Evolutionary conservation across 2,329 filamentous ascomycete genomes (phyloP).

Genomic region (Sporothrix pallida): DNA sequence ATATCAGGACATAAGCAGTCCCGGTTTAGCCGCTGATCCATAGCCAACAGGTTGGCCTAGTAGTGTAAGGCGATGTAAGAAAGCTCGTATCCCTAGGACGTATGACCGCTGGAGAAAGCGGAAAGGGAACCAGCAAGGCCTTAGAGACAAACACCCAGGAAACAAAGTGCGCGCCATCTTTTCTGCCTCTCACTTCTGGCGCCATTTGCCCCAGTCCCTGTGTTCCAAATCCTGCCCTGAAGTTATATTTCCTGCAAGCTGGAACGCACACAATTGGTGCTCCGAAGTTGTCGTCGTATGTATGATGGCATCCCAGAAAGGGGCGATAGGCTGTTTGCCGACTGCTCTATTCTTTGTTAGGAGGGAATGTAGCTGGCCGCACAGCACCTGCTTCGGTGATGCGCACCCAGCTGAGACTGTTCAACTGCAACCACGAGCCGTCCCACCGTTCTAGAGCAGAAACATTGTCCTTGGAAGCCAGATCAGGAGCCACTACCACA

Average conservation of each 20-base stretch:
- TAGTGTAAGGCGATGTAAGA: background rate
- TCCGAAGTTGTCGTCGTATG: background rate
- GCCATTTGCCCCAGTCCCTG: background rate
- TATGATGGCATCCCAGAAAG: background rate
- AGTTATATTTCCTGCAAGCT: background rate
- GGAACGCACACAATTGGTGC: background rate
- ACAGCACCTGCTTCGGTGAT: constrained; percentile 69
- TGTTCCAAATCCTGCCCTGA: no score
- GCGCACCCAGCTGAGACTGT: constrained; percentile 76
- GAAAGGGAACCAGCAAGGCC: no score
- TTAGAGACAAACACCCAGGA: background rate
- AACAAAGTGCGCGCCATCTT: background rate
- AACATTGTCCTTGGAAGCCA: constrained; percentile 70
- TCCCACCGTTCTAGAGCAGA: constrained; percentile 75
- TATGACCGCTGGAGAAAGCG: no score
- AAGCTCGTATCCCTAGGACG: background rate
- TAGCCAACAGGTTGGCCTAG: background rate
- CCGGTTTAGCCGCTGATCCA: background rate
- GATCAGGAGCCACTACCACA: constrained; percentile 70
- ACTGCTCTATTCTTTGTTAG: constrained; percentile 49
- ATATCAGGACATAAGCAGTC: background rate
- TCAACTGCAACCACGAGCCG: constrained; percentile 80
- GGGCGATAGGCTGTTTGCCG: background rate
- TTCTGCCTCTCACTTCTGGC: background rate
- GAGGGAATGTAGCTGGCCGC: constrained; percentile 78